These are phyloP conservation scores for Suhomyces sp. DNA, from an alignment of 805 yeast species.

Conservation along the genomic window DNA sequence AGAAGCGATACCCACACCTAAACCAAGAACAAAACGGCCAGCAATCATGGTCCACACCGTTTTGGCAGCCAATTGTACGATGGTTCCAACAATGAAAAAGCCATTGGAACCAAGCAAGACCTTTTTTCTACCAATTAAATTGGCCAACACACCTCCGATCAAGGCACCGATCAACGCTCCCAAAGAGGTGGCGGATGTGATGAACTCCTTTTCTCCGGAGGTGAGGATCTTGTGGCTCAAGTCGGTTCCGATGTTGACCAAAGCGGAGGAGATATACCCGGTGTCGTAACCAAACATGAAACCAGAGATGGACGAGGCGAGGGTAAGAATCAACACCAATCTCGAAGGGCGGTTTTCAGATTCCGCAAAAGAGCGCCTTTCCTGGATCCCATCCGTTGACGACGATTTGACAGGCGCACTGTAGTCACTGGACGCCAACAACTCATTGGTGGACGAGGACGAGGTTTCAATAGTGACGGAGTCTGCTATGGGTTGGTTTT, in stretches of 20 bases:
- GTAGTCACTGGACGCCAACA: background rate
- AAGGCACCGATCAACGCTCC: slow-evolving; percentile 86
- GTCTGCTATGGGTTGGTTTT: background rate
- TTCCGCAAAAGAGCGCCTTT: background rate
- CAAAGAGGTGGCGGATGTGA: slow-evolving; percentile 91
- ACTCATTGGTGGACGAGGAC: slow-evolving; percentile 4
- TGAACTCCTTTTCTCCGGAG: slow-evolving; percentile 80
- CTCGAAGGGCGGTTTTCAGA: slow-evolving; percentile 43
- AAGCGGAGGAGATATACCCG: slow-evolving; percentile 92
- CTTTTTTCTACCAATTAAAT: slow-evolving; percentile 79
- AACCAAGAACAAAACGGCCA: slow-evolving; percentile 92
- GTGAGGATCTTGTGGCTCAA: slow-evolving; percentile 55
- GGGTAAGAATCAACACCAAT: slow-evolving; percentile 66
- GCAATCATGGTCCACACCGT: slow-evolving; percentile 87
- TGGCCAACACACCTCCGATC: slow-evolving; percentile 80
- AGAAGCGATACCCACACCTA: slow-evolving; percentile 95
- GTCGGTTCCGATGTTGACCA: slow-evolving; percentile 81
- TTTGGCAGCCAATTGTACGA: slow-evolving; percentile 77
- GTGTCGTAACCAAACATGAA: slow-evolving; percentile 98
- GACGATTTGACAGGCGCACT: background rate
- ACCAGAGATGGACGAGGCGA: slow-evolving; percentile 86
- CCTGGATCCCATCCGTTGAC: background rate
- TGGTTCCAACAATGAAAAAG: slow-evolving; percentile 81
- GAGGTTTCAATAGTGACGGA: slow-evolving; percentile 4
- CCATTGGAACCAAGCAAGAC: slow-evolving; percentile 80